Conservation (phyloP, 768 basidiomycete genomes). For the Mycena olivaceomarginata region DNA sequence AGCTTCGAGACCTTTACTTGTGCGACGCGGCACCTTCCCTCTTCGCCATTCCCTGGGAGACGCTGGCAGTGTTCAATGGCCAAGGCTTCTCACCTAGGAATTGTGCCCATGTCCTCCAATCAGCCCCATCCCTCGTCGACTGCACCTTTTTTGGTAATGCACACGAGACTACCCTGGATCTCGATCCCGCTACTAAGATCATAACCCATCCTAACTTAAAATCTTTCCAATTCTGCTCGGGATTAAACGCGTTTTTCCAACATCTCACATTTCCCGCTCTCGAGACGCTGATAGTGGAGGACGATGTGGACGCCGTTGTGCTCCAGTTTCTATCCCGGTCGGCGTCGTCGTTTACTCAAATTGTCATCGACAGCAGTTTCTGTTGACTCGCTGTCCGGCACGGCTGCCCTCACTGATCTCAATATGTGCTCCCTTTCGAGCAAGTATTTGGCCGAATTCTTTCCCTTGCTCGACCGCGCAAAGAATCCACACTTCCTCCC, state of each 20-base stretch:
- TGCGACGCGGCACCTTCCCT: background rate
- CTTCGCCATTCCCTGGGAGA: constrained; percentile 7
- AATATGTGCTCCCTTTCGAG: background rate
- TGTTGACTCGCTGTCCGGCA: background rate
- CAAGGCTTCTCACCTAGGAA: background rate
- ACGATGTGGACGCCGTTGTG: background rate
- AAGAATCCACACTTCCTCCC: background rate
- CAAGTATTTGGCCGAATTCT: constrained; percentile 1
- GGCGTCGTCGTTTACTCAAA: background rate
- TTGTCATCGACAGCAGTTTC: background rate
- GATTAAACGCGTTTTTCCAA: background rate
- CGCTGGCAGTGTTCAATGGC: background rate
- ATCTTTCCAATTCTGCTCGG: background rate
- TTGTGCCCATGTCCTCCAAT: background rate
- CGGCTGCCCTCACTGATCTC: background rate
- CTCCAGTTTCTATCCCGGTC: background rate
- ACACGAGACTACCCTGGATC: too few species aligned
- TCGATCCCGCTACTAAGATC: background rate
- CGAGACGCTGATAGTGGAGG: background rate
- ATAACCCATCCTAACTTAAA: background rate
- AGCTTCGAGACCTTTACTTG: background rate
- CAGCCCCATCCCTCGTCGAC: constrained; percentile 8
- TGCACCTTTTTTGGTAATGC: background rate
- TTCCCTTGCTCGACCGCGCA: background rate
- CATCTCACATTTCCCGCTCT: background rate